Evolutionary conservation across 2,329 filamentous ascomycete species (phyloP).

Genomic region (Alternaria sp.): DNA sequence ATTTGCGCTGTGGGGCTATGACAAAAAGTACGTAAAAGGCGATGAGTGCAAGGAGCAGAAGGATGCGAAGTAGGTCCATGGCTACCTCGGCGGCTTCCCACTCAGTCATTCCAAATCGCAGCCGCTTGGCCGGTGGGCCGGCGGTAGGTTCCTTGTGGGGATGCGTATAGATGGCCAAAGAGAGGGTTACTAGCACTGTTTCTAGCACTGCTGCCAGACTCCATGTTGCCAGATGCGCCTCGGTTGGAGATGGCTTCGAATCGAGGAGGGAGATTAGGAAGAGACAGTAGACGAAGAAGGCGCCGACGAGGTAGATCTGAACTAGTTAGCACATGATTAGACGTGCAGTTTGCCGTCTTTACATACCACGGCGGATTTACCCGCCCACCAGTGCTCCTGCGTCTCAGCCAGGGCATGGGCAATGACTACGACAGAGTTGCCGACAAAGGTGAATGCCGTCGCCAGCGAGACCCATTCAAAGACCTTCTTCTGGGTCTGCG

Average conservation of each 20-base stretch:
- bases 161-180: slow-evolving; percentile 72
- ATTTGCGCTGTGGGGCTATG: slow-evolving; percentile 41
- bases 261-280: slow-evolving; percentile 88
- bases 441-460: slow-evolving; percentile 78
- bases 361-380: slow-evolving; percentile 77
- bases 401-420: slow-evolving; percentile 74
- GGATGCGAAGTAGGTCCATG: slow-evolving; percentile 72
- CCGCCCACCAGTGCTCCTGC: slow-evolving; percentile 80
- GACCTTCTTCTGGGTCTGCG: slow-evolving; percentile 70
- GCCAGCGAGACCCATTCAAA: slow-evolving; percentile 78
- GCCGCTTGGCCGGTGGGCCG: slow-evolving; percentile 26
- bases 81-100: slow-evolving; percentile 73
- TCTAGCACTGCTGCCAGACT: slow-evolving; percentile 75
- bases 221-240: slow-evolving; percentile 84
- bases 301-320: slow-evolving; percentile 86
- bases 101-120: slow-evolving; percentile 55
- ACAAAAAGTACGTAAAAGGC: slow-evolving; percentile 67
- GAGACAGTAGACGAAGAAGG: slow-evolving; percentile 86
- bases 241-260: slow-evolving; percentile 79
- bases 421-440: slow-evolving; percentile 76
- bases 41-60: slow-evolving; percentile 68
- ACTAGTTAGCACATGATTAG: not conserved
- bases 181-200: slow-evolving; percentile 72
- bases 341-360: not conserved
- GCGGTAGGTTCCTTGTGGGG: slow-evolving; percentile 71